Evolutionary conservation across 768 basidiomycete species (phyloP).

Genomic region (Scleroderma citrinum): DNA sequence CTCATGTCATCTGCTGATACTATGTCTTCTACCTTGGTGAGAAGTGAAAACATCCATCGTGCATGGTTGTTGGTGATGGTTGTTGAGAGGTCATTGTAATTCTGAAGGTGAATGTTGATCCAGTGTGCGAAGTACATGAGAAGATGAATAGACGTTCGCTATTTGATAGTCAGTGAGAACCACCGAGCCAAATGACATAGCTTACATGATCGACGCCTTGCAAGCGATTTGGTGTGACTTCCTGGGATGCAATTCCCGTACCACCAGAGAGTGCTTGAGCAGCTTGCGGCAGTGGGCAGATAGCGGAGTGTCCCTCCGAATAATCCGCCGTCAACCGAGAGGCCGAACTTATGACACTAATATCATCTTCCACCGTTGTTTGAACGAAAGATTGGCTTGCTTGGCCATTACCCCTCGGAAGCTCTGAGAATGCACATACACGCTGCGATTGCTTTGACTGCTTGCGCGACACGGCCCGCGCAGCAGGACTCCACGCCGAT

Average conservation of each 20-base stretch:
- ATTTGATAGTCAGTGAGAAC: constrained; percentile 8
- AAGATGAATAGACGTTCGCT: constrained; percentile 69
- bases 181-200: neutral
- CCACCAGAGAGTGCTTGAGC: neutral
- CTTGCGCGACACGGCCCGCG: constrained; percentile 8
- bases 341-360: neutral
- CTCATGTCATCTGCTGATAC: constrained; percentile 73
- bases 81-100: constrained; percentile 31
- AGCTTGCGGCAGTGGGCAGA: neutral
- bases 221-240: constrained; percentile 55
- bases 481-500: constrained; percentile 53
- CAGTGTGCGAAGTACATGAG: constrained; percentile 83
- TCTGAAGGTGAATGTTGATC: constrained; percentile 59
- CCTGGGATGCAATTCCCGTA: constrained; percentile 33
- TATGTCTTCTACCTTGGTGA: constrained; percentile 62
- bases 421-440: constrained; percentile 36
- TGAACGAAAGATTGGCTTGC: neutral
- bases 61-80: constrained; percentile 53
- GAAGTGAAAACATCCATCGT: constrained; percentile 73
- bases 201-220: constrained; percentile 63
- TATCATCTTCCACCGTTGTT: neutral
- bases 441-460: constrained; percentile 10
- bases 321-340: neutral
- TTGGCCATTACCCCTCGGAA: constrained; percentile 1
- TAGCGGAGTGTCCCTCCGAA: neutral